These are phyloP conservation scores for Chrysoporthe puriensis DNA, from an alignment of 2,329 filamentous ascomycete species.

Conservation along the genomic window DNA sequence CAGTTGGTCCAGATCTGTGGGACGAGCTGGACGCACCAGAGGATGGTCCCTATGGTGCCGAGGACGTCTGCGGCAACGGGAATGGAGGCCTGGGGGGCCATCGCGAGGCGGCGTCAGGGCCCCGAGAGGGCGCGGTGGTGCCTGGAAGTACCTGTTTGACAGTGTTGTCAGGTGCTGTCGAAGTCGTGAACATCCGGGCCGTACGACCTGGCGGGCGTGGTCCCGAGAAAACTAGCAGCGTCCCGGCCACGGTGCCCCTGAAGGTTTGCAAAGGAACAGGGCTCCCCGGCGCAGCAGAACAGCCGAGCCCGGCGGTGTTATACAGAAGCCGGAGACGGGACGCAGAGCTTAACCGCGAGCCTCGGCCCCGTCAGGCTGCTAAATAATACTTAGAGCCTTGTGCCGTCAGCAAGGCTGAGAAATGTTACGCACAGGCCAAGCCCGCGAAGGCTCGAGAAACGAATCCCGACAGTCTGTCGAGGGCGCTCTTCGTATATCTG, in stretches of 20 bases:
- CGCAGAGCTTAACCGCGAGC: not conserved
- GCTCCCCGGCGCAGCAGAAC: not conserved
- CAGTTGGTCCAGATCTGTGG: conserved; percentile 64
- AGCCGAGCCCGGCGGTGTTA: not conserved
- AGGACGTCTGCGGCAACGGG: conserved; percentile 28
- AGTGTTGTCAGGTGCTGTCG: not conserved
- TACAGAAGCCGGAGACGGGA: not conserved
- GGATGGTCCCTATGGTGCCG: conserved; percentile 39
- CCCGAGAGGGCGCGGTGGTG: not conserved
- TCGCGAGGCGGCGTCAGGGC: not conserved
- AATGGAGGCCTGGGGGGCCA: conserved; percentile 26
- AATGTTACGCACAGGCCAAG: too few species aligned
- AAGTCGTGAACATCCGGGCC: not conserved
- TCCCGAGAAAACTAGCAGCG: not conserved
- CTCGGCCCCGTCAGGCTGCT: not conserved
- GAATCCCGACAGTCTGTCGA: too few species aligned
- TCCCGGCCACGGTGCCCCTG: not conserved
- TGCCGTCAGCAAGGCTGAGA: too few species aligned
- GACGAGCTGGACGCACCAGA: conserved; percentile 47
- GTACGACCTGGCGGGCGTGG: not conserved
- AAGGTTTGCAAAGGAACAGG: not conserved
- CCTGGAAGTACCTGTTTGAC: not conserved
- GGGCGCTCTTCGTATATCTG: too few species aligned
- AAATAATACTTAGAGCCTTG: too few species aligned
- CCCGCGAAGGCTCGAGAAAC: too few species aligned